These are phyloP conservation scores for Zygosaccharomyces sapae DNA, from an alignment of 1,139 yeast genomes.

Conservation along the genomic window DNA sequence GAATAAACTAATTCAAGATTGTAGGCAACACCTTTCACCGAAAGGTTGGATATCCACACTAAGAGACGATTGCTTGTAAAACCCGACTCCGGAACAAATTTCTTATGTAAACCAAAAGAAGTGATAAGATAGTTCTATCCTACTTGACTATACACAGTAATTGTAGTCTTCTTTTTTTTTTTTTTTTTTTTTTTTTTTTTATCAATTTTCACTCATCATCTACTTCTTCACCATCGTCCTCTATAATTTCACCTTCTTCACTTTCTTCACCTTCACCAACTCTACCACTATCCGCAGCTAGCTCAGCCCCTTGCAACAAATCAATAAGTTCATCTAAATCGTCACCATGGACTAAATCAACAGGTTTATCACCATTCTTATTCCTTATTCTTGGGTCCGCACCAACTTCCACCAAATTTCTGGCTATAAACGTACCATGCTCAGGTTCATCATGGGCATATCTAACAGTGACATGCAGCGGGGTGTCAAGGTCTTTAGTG, in stretches of 20 bases:
- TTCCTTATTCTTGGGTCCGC: slow-evolving; percentile 68
- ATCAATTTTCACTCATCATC: not conserved
- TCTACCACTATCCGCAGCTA: slow-evolving; percentile 45
- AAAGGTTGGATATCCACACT: slow-evolving; percentile 34
- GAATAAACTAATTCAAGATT: slow-evolving; percentile 13
- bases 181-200: no score
- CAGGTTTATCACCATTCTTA: slow-evolving; percentile 64
- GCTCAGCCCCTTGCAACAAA: slow-evolving; percentile 76
- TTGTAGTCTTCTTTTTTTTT: not conserved
- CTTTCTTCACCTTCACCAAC: slow-evolving; percentile 26
- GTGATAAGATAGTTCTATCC: not conserved
- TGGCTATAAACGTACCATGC: slow-evolving; percentile 74
- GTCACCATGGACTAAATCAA: slow-evolving; percentile 55
- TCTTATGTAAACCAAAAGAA: not conserved
- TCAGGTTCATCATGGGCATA: slow-evolving; percentile 77
- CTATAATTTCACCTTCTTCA: slow-evolving; percentile 29
- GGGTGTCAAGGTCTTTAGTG: slow-evolving; percentile 73
- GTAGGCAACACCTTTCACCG: slow-evolving; percentile 21
- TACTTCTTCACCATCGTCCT: slow-evolving; percentile 22
- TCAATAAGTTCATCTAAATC: slow-evolving; percentile 53
- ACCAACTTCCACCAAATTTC: slow-evolving; percentile 86
- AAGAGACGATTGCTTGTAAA: slow-evolving; percentile 22
- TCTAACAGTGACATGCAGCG: slow-evolving; percentile 79
- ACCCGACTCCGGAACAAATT: not conserved
- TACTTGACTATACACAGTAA: slow-evolving; percentile 4